Conservation (phyloP, 208 protist genomes). For the Acanthamoeba royreba region DNA sequence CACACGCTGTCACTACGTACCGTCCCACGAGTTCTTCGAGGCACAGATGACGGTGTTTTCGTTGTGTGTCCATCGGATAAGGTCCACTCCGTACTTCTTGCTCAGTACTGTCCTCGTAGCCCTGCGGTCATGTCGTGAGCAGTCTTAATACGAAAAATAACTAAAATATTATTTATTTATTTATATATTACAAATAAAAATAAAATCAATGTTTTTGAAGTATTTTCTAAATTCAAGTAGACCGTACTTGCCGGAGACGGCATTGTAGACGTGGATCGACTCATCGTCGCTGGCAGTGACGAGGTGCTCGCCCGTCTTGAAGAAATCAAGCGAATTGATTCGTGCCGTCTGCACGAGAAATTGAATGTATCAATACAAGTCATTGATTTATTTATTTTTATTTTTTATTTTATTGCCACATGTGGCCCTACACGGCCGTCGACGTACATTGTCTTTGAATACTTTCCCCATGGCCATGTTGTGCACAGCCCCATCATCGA, state of each 20-base stretch:
- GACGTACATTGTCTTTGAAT: slow-evolving; percentile 56
- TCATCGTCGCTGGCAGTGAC: slow-evolving; percentile 72
- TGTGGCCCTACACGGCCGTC: no score
- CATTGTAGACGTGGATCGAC: slow-evolving; percentile 68
- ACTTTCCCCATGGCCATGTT: slow-evolving; percentile 63
- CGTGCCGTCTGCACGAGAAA: slow-evolving; percentile 26
- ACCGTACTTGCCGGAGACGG: slow-evolving; percentile 57
- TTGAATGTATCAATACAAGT: neutral
- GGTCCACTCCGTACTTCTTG: slow-evolving; percentile 72
- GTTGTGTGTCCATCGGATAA: slow-evolving; percentile 70
- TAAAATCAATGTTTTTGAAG: neutral
- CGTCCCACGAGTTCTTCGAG: slow-evolving; percentile 74
- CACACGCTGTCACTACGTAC: neutral
- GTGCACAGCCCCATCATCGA: slow-evolving; percentile 32
- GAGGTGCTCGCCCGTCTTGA: slow-evolving; percentile 54
- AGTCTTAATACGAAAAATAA: neutral
- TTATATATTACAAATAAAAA: neutral
- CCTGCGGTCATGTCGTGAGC: neutral
- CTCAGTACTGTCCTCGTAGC: slow-evolving; percentile 56
- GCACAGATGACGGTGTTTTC: slow-evolving; percentile 67
- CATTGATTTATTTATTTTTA: neutral
- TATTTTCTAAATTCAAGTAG: no score
- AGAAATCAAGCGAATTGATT: slow-evolving; percentile 71
- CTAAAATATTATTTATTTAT: neutral
- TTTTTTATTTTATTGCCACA: neutral